Evolutionary conservation across 2,329 filamentous ascomycete genomes (phyloP).

Genomic region (Penicillium sp.): DNA sequence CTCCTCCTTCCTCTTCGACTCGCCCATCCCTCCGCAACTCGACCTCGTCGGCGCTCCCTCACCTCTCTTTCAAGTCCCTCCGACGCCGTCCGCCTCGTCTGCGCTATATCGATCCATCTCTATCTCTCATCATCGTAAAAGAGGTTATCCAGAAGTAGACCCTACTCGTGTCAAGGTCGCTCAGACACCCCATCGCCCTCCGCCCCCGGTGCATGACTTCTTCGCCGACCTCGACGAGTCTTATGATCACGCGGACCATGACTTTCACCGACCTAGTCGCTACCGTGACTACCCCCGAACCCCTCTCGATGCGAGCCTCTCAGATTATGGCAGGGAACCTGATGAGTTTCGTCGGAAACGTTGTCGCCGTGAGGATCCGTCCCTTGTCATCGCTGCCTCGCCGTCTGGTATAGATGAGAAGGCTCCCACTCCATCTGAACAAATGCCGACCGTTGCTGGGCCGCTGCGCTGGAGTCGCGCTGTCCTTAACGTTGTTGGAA

Average conservation of each 20-base stretch:
- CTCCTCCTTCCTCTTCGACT: conserved; percentile 40
- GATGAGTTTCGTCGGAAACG: conserved; percentile 37
- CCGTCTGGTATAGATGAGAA: conserved; percentile 27
- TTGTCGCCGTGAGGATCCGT: conserved; percentile 36
- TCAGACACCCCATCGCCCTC: conserved; percentile 33
- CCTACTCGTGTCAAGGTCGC: conserved; percentile 32
- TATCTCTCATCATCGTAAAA: conserved; percentile 36
- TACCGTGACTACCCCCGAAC: conserved; percentile 40
- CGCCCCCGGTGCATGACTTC: conserved; percentile 37
- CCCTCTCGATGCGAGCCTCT: conserved; percentile 33
- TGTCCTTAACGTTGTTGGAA: conserved; percentile 58
- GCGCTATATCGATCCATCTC: conserved; percentile 44
- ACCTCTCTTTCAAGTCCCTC: conserved; percentile 43
- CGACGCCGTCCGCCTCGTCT: conserved; percentile 42
- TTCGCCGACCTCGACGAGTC: conserved; percentile 22
- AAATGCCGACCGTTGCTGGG: conserved; percentile 20
- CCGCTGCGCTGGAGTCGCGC: conserved; percentile 46
- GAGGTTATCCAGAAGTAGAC: conserved; percentile 35
- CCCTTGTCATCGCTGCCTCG: conserved; percentile 28
- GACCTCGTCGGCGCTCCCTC: conserved; percentile 44
- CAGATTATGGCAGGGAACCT: conserved; percentile 28
- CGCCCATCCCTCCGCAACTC: conserved; percentile 43
- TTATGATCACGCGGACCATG: conserved; percentile 21
- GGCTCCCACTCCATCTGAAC: conserved; percentile 7
- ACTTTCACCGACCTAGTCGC: conserved; percentile 49